Base-by-base conservation (phyloP, 495 filamentous ascomycete species). In the Neurospora tetraspora region DNA sequence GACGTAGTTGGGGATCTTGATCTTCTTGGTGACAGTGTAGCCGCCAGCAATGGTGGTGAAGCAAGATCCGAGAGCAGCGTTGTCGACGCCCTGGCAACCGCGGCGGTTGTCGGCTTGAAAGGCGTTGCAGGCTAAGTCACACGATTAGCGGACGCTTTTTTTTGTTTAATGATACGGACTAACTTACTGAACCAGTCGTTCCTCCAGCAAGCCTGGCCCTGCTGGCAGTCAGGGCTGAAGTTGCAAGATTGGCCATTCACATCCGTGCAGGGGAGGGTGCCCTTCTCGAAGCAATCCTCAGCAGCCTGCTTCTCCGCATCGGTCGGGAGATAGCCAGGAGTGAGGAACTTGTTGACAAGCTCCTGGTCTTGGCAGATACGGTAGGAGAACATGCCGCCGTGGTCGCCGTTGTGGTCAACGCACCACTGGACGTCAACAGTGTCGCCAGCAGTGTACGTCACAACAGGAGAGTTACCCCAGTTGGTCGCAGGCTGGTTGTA, bases 301-400 rank as follows among this genome's bases (percentile, higher is more conserved):
- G 85, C 86, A 0, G 78, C 82, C 73, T 89, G 84, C 77, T 89
- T 89, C 80, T 89, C 87, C 1, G 72, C 85, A 0, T 82, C 78
- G 31, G 86, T 88, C 1, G 86, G 87, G 2, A 85, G 72, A 72
- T 87, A 87, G n/a, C 73, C 78, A 4, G 85, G 81, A n/a, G 78
- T 82, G 8, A 87, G 76, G 78, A 88, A 85, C 71, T 84, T 82
- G 76, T 88, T 81, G 39, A 88, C 86, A 0, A 88, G 76, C 0
- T 78, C 76, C 73, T 88, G 86, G 76, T 89, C 76, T 73, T 84
- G 80, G 78, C 87, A 89, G 71, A 89, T 83, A 2, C 87, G 85
- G 80, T 88, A 89, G 65, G 81, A 78, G 77, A 88, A 89, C 86
- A 89, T 88, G 76, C 87, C 87, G 39, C 87, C 86, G 76, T 89